Conservation (phyloP, 805 yeast genomes). For the Candida tallmaniae region DNA sequence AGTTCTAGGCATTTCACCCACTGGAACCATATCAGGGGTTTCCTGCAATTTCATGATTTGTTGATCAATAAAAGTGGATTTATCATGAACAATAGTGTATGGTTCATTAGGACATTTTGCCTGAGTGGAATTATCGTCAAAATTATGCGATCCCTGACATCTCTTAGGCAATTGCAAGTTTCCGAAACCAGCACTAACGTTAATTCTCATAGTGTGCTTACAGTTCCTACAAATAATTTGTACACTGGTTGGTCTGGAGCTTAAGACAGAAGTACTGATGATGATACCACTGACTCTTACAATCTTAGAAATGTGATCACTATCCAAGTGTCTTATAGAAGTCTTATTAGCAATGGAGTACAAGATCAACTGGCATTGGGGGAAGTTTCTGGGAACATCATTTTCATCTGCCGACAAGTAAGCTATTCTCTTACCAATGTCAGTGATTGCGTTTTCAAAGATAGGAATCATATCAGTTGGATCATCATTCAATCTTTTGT, state of each 20-base stretch:
- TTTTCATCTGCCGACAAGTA: slow-evolving; percentile 52
- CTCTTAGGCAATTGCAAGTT: slow-evolving; percentile 60
- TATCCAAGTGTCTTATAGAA: slow-evolving; percentile 76
- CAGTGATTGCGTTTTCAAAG: slow-evolving; percentile 78
- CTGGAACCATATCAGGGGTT: slow-evolving; percentile 98
- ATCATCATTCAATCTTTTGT: slow-evolving; percentile 76
- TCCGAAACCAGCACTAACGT: slow-evolving; percentile 66
- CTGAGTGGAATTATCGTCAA: slow-evolving; percentile 47
- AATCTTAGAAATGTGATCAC: slow-evolving; percentile 84
- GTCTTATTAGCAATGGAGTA: slow-evolving; percentile 67
- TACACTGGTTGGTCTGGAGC: slow-evolving; percentile 80
- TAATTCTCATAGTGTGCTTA: slow-evolving; percentile 68
- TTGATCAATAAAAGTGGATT: slow-evolving; percentile 90
- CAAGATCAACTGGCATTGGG: slow-evolving; percentile 78
- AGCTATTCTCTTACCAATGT: slow-evolving; percentile 74
- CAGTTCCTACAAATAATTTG: slow-evolving; percentile 86
- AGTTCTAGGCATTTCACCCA: slow-evolving; percentile 98
- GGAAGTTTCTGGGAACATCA: slow-evolving; percentile 53
- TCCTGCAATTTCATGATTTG: slow-evolving; percentile 93
- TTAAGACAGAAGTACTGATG: slow-evolving; percentile 83
- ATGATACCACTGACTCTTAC: slow-evolving; percentile 91
- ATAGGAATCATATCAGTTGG: slow-evolving; percentile 86
- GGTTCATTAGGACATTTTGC: slow-evolving; percentile 87
- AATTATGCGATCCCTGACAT: slow-evolving; percentile 50
- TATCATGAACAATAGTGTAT: slow-evolving; percentile 87